These are phyloP conservation scores for Royoungia palumana DNA, from an alignment of 768 basidiomycete species.

Conservation along the genomic window DNA sequence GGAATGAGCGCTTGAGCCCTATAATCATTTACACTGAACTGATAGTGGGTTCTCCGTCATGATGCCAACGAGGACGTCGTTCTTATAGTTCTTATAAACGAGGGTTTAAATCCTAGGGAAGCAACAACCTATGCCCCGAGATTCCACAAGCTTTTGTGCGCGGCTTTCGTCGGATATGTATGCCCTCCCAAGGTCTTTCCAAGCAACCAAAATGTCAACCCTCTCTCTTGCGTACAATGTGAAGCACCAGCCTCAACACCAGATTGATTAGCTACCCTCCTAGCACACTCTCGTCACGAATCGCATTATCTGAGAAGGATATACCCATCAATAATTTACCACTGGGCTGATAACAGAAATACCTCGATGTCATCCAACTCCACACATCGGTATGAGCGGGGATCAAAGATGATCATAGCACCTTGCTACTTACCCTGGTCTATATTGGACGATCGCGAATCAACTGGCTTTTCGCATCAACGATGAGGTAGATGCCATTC, in stretches of 20 bases:
- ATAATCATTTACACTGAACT: not conserved
- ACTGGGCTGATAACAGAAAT: not conserved
- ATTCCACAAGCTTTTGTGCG: constrained; percentile 31
- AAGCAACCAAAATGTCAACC: constrained; percentile 29
- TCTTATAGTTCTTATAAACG: constrained; percentile 26
- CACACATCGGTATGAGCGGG: constrained; percentile 12
- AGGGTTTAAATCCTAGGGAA: constrained; percentile 30
- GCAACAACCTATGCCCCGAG: constrained; percentile 24
- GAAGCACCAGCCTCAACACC: not conserved
- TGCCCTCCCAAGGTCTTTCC: constrained; percentile 19
- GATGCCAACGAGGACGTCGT: constrained; percentile 28
- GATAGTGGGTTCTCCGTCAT: constrained; percentile 25
- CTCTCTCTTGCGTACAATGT: constrained; percentile 17
- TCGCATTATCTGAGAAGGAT: constrained; percentile 28
- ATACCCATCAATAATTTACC: not conserved
- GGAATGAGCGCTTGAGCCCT: constrained; percentile 10
- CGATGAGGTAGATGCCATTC: constrained; percentile 22
- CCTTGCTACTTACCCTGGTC: constrained; percentile 23
- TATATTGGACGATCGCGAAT: constrained; percentile 25
- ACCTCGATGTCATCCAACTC: constrained; percentile 33
- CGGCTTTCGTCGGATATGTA: constrained; percentile 26
- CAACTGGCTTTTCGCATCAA: constrained; percentile 23
- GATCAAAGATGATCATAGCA: not conserved
- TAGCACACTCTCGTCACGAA: constrained; percentile 17
- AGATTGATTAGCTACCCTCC: constrained; percentile 21